phyloP scores from a whole-genome alignment of 2,329 filamentous ascomycete species.

The Sporothrix sp. region DNA sequence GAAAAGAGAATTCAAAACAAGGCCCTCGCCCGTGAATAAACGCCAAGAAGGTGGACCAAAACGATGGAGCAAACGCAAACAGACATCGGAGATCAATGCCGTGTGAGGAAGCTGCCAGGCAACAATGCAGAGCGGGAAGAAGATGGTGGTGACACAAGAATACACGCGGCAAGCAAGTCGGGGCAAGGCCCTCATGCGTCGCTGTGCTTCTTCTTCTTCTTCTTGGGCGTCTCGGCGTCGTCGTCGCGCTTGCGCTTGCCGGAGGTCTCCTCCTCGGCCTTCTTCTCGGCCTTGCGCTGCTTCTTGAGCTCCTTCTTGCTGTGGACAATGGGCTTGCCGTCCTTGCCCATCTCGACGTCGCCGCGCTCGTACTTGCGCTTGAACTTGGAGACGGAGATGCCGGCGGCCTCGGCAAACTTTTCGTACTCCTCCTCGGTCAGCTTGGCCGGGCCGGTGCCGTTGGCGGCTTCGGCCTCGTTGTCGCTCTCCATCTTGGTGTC shows the following conservation, averaged over 20 bases:
- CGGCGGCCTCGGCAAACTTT: conserved; percentile 54
- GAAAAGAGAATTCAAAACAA: neutral
- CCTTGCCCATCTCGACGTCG: conserved; percentile 55
- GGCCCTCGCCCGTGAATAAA: conserved; percentile 4
- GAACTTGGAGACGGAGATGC: conserved; percentile 66
- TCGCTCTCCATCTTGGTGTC: conserved; percentile 12
- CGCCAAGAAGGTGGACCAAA: neutral
- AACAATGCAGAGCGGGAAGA: neutral
- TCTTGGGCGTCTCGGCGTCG: conserved; percentile 50
- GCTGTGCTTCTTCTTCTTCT: conserved; percentile 36
- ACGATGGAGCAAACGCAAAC: too few relatives aligned
- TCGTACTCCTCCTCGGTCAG: conserved; percentile 48
- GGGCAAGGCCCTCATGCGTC: conserved; percentile 1
- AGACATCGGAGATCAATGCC: too few relatives aligned
- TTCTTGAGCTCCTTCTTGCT: conserved; percentile 39
- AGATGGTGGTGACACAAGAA: neutral
- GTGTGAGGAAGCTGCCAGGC: neutral
- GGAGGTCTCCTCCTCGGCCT: conserved; percentile 30
- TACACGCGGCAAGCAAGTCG: neutral
- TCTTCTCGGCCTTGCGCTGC: conserved; percentile 21
- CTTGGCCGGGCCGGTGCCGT: conserved; percentile 24
- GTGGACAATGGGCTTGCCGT: conserved; percentile 56
- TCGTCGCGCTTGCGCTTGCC: conserved; percentile 61
- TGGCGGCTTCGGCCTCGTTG: conserved; percentile 6
- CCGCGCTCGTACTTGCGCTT: conserved; percentile 69